Conservation (phyloP, 129 eudicot genomes). For the Cynara cardunculus region DNA sequence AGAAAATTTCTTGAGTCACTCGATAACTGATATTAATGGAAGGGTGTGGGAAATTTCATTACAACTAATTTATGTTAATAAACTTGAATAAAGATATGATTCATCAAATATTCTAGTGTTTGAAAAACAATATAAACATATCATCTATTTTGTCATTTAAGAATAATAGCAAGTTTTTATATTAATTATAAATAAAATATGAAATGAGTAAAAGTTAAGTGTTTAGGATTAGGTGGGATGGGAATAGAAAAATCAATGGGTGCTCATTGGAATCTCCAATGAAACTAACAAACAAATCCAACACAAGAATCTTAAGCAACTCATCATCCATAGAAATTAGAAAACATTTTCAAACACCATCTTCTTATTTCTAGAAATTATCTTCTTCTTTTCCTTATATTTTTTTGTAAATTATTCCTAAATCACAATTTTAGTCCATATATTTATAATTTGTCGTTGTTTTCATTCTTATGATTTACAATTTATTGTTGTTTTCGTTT, state of each 20-base stretch:
- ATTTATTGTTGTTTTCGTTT: background rate
- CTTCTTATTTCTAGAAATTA: background rate
- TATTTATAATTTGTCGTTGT: background rate
- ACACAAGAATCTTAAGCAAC: background rate
- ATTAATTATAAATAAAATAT: background rate
- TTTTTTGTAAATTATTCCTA: background rate
- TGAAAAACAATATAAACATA: background rate
- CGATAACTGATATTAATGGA: too few relatives aligned
- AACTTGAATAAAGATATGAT: background rate
- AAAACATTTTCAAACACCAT: background rate
- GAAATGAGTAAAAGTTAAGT: background rate
- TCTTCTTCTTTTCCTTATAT: too few relatives aligned
- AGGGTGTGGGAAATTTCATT: too few relatives aligned
- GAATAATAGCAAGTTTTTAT: background rate
- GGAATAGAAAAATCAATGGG: background rate
- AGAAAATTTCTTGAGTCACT: too few relatives aligned
- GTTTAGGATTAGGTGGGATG: background rate
- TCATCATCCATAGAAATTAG: background rate
- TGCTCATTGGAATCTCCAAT: background rate
- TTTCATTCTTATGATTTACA: background rate
- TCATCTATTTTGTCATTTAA: background rate
- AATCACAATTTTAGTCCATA: background rate
- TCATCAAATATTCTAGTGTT: background rate
- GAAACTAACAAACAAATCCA: background rate
- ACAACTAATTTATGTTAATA: background rate